phyloP scores from a whole-genome alignment of 768 basidiomycete genomes.

The Melanogaster broomeanus region DNA sequence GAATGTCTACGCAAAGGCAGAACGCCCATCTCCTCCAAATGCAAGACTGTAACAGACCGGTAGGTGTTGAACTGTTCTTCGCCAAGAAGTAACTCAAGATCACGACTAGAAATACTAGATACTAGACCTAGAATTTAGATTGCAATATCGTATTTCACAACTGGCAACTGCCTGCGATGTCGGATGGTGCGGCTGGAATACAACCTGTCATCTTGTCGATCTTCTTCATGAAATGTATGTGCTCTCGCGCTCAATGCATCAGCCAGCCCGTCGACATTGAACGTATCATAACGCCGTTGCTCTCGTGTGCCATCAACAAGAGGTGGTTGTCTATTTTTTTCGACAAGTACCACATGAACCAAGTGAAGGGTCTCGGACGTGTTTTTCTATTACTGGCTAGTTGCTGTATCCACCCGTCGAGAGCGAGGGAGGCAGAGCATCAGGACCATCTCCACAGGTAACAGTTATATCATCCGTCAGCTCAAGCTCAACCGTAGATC shows the following conservation, averaged over 20 bases:
- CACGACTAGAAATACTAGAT: too few relatives aligned
- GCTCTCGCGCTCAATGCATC: too few relatives aligned
- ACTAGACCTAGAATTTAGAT: too few relatives aligned
- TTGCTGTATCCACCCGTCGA: conserved; percentile 58
- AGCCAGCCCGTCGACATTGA: too few relatives aligned
- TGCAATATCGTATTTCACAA: too few relatives aligned
- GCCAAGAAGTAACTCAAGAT: neutral
- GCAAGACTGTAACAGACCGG: neutral
- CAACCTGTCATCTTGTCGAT: too few relatives aligned
- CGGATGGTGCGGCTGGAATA: too few relatives aligned
- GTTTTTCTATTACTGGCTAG: neutral
- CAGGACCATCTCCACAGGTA: conserved; percentile 47
- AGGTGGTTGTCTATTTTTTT: neutral
- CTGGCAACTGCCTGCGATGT: too few relatives aligned
- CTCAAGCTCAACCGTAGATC: conserved; percentile 55
- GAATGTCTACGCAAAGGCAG: conserved; percentile 10
- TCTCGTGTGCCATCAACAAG: too few relatives aligned
- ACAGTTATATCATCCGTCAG: conserved; percentile 54
- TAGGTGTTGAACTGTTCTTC: neutral
- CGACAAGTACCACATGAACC: neutral
- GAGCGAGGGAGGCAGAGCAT: conserved; percentile 58
- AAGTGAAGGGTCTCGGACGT: too few relatives aligned
- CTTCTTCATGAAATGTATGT: too few relatives aligned
- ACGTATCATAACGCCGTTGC: too few relatives aligned
- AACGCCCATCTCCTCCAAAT: conserved; percentile 3